Evolutionary conservation across 768 basidiomycete species (phyloP).

Genomic region (Hericium rajendrae): DNA sequence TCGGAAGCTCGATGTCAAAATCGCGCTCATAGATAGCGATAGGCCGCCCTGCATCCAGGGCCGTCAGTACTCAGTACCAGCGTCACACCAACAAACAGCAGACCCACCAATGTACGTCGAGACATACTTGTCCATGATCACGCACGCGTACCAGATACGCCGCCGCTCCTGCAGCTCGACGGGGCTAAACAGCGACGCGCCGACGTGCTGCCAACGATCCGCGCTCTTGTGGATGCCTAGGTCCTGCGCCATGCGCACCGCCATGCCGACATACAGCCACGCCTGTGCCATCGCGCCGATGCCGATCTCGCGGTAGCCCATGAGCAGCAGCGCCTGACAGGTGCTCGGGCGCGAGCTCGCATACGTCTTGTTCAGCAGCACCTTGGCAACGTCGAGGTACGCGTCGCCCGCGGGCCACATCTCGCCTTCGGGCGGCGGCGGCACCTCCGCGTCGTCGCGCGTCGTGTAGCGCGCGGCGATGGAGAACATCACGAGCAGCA

Average conservation of each 20-base stretch:
- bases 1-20: conserved; percentile 64
- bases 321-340: conserved; percentile 68
- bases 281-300: conserved; percentile 85
- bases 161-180: conserved; percentile 62
- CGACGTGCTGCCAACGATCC: conserved; percentile 64
- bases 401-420: conserved; percentile 81
- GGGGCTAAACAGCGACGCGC: conserved; percentile 41
- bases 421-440: conserved; percentile 34
- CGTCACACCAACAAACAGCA: not conserved
- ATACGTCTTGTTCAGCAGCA: conserved; percentile 55
- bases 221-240: conserved; percentile 75
- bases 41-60: conserved; percentile 39
- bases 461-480: conserved; percentile 65
- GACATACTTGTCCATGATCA: conserved; percentile 72
- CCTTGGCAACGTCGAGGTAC: conserved; percentile 59
- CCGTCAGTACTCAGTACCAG: not conserved
- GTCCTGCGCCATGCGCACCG: conserved; percentile 88
- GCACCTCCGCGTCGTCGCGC: conserved; percentile 16
- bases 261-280: conserved; percentile 83
- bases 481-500: conserved; percentile 78
- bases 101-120: conserved; percentile 53
- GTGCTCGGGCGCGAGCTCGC: conserved; percentile 66
- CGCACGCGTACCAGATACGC: conserved; percentile 71
- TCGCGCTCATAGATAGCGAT: conserved; percentile 67
- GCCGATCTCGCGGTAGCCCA: conserved; percentile 80